Conservation (phyloP, 2,329 filamentous ascomycete genomes). For the Cladophialophora yegresii region DNA sequence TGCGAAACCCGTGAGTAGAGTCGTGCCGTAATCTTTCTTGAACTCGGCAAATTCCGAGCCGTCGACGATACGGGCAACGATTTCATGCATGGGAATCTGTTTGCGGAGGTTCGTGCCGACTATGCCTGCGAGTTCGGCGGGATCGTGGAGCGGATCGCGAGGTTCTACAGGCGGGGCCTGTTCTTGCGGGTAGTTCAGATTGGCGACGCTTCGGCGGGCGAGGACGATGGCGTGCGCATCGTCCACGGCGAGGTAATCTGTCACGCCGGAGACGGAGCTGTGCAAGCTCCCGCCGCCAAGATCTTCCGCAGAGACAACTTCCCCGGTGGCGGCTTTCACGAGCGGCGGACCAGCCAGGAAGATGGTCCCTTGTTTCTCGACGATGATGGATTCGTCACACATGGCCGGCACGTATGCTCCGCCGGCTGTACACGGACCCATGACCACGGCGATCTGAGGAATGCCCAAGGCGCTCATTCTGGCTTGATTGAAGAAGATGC, state of each 20-base stretch:
- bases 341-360: constrained; percentile 93
- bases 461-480: constrained; percentile 87
- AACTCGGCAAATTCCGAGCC: constrained; percentile 90
- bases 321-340: constrained; percentile 93
- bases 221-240: constrained; percentile 89
- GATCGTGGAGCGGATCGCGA: constrained; percentile 76
- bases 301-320: constrained; percentile 86
- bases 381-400: constrained; percentile 97
- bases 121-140: constrained; percentile 80
- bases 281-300: constrained; percentile 88
- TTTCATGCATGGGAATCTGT: constrained; percentile 81
- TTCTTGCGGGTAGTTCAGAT: constrained; percentile 80
- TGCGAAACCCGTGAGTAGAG: constrained; percentile 89
- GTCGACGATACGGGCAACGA: constrained; percentile 91
- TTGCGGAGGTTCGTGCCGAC: constrained; percentile 86
- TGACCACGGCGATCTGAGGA: constrained; percentile 90
- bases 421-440: constrained; percentile 95
- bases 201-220: constrained; percentile 77
- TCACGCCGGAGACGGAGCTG: constrained; percentile 86
- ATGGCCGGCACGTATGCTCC: constrained; percentile 96
- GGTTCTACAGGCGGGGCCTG: constrained; percentile 48
- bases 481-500: constrained; percentile 98
- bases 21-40: constrained; percentile 86
- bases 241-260: constrained; percentile 91
- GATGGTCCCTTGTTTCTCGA: constrained; percentile 92